Evolutionary conservation across 2,329 filamentous ascomycete genomes (phyloP).

Genomic region (Delphinella strobiligena): DNA sequence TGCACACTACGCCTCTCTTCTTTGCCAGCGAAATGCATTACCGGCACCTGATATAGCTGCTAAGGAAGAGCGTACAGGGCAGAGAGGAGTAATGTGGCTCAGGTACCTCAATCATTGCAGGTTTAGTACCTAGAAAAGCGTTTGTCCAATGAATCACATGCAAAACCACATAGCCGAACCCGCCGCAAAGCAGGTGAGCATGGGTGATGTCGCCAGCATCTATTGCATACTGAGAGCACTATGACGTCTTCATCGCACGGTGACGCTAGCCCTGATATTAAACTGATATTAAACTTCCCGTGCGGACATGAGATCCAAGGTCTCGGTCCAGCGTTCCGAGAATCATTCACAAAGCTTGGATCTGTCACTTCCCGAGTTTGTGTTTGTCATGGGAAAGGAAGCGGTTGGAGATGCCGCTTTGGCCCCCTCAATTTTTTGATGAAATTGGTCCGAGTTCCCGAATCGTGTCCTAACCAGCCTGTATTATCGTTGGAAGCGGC

Average conservation of each 20-base stretch:
- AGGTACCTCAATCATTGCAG: not conserved
- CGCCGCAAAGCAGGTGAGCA: not conserved
- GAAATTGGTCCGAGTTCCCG: no score
- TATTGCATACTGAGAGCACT: no score
- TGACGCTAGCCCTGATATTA: not conserved
- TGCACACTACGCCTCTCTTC: conserved; percentile 17
- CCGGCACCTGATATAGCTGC: not conserved
- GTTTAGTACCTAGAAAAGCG: not conserved
- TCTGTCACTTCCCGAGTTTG: not conserved
- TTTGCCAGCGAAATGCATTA: conserved; percentile 12
- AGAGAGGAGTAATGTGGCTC: no score
- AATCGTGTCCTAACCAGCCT: not conserved
- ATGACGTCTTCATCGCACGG: no score
- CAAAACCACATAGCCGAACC: not conserved
- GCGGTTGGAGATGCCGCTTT: not conserved
- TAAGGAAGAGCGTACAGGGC: not conserved
- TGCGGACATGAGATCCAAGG: no score
- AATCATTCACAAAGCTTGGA: not conserved
- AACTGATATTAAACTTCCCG: not conserved
- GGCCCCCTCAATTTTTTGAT: not conserved
- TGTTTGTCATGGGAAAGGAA: not conserved
- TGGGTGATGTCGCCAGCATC: not conserved
- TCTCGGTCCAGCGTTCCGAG: no score
- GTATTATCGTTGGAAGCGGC: no score
- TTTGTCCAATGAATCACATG: not conserved